phyloP scores from a whole-genome alignment of 192 early-diverging fungal genomes.

The Coemansia sp. region DNA sequence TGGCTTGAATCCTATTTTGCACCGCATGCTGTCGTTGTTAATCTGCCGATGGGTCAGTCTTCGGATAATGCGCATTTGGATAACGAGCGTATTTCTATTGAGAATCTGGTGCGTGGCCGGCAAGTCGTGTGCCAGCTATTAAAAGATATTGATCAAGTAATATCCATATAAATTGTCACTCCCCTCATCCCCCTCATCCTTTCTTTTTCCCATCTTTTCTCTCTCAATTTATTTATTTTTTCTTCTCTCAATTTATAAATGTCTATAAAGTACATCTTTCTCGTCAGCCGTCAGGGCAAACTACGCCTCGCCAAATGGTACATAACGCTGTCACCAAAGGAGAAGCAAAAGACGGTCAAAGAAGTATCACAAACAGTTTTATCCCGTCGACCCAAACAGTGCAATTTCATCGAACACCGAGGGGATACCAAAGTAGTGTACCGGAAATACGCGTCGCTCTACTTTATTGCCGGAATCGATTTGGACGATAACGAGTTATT shows the following conservation, averaged over 20 bases:
- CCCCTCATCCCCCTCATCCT: neutral
- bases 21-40: slow-evolving; percentile 64
- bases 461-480: slow-evolving; percentile 96
- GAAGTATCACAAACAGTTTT: slow-evolving; percentile 92
- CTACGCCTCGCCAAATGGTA: slow-evolving; percentile 85
- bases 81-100: slow-evolving; percentile 74
- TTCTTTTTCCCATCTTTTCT: too few species aligned
- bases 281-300: slow-evolving; percentile 85
- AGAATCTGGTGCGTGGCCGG: slow-evolving; percentile 69
- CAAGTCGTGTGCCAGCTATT: slow-evolving; percentile 64
- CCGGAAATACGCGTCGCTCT: slow-evolving; percentile 92
- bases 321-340: slow-evolving; percentile 75
- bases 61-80: slow-evolving; percentile 80
- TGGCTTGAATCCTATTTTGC: slow-evolving; percentile 71
- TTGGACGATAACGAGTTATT: slow-evolving; percentile 94
- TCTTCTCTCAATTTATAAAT: slow-evolving; percentile 20
- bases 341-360: slow-evolving; percentile 94
- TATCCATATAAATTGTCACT: slow-evolving; percentile 3
- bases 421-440: slow-evolving; percentile 84
- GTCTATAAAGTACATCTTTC: slow-evolving; percentile 69
- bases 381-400: slow-evolving; percentile 90
- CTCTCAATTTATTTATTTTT: too few species aligned
- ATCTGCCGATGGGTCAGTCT: slow-evolving; percentile 80
- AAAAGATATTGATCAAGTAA: slow-evolving; percentile 26
- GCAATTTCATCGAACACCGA: slow-evolving; percentile 98